Percentiles rank a stretch among this genome's conserved stretches.
These are phyloP conservation scores for Wickerhamiella slavikovae DNA, from an alignment of 805 yeast species.

Conservation along the genomic window DNA sequence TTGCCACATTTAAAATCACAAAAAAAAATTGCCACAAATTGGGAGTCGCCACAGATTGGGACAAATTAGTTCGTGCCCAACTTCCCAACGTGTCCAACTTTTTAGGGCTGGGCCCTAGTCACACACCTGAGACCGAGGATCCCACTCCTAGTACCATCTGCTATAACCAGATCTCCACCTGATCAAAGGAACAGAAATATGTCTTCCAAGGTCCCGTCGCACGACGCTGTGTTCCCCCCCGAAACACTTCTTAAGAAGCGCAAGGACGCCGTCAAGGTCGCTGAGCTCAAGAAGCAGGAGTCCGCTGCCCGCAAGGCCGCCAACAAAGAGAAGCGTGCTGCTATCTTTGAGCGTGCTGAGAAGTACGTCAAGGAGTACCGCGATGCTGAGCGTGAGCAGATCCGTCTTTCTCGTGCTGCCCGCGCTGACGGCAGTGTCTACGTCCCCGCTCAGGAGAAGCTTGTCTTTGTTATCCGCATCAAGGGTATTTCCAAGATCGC, in stretches of 20 bases:
- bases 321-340: conserved; percentile 20
- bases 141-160: too few species aligned
- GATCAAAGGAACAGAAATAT: too few species aligned
- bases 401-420: conserved; percentile 69
- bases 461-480: conserved; percentile 92
- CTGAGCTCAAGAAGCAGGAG: conserved; percentile 32
- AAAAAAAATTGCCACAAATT: too few species aligned
- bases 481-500: conserved; percentile 98
- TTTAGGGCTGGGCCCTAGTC: too few species aligned
- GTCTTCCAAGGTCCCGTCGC: conserved; percentile 6
- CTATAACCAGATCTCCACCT: too few species aligned
- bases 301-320: conserved; percentile 22
- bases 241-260: conserved; percentile 40
- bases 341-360: conserved; percentile 84
- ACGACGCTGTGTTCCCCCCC: conserved; percentile 22
- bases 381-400: conserved; percentile 73
- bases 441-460: conserved; percentile 86
- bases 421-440: conserved; percentile 82
- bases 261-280: conserved; percentile 34
- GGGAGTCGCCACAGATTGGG: too few species aligned
- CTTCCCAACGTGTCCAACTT: too few species aligned
- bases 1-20: too few species aligned
- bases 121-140: too few species aligned
- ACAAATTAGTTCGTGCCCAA: too few species aligned
- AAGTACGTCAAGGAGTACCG: conserved; percentile 90